Evolutionary conservation across 805 yeast genomes (phyloP).

Genomic region (Blastobotrys peoriensis): DNA sequence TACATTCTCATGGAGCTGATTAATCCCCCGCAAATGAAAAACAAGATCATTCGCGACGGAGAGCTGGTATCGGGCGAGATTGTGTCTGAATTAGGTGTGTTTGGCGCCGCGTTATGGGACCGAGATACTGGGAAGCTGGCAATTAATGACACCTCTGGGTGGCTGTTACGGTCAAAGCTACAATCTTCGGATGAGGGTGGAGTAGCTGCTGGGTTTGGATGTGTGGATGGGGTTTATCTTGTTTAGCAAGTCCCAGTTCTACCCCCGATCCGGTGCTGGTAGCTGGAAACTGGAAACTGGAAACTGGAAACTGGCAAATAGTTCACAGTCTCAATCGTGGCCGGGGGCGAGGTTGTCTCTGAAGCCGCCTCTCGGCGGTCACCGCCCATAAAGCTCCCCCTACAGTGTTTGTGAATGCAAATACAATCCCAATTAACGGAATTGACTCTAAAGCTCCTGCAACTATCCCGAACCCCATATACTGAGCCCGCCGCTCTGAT

Average conservation of each 20-base stretch:
- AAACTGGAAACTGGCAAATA: neutral
- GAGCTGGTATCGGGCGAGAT: conserved; percentile 63
- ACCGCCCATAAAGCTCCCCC: conserved; percentile 37
- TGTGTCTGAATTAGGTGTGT: conserved; percentile 85
- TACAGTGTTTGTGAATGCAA: conserved; percentile 31
- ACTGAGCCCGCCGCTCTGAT: conserved; percentile 26
- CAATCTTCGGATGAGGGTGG: conserved; percentile 94
- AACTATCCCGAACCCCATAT: conserved; percentile 30
- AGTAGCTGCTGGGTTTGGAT: conserved; percentile 98
- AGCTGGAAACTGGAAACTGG: neutral
- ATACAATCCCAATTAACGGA: conserved; percentile 31
- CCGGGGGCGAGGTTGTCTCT: neutral
- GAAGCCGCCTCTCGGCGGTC: conserved; percentile 22
- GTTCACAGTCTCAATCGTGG: too few relatives aligned
- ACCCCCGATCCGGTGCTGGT: neutral
- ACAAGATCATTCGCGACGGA: conserved; percentile 65
- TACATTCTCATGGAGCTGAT: conserved; percentile 93
- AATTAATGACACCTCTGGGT: conserved; percentile 69
- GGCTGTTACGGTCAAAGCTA: conserved; percentile 82
- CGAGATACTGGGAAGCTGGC: conserved; percentile 50
- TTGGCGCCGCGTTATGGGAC: conserved; percentile 77
- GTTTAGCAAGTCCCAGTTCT: conserved; percentile 19
- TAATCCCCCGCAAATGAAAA: conserved; percentile 62
- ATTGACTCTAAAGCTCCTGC: conserved; percentile 33
- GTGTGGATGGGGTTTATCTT: conserved; percentile 78